Evolutionary conservation across 495 filamentous ascomycete genomes (phyloP).

Genomic region (Aspergillus coremiiformis): DNA sequence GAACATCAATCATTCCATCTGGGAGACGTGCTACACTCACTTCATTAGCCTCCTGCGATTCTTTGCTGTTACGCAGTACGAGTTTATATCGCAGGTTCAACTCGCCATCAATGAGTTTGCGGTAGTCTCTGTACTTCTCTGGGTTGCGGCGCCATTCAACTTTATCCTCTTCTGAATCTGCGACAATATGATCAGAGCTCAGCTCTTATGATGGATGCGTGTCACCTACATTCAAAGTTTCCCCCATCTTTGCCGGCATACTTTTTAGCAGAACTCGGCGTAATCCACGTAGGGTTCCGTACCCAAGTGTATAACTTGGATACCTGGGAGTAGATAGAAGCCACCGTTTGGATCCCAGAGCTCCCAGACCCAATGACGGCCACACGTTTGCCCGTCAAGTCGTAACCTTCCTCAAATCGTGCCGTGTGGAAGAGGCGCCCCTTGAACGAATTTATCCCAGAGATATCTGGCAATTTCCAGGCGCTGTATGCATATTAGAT

Average conservation of each 20-base stretch:
- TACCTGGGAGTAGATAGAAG: background rate
- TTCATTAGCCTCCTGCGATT: constrained; percentile 9
- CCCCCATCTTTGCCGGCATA: constrained; percentile 9
- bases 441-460: constrained; percentile 8
- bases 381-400: constrained; percentile 35
- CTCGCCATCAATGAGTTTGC: constrained; percentile 30
- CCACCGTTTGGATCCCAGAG: constrained; percentile 35
- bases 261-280: constrained; percentile 10
- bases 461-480: constrained; percentile 30
- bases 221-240: constrained; percentile 11
- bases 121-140: constrained; percentile 17
- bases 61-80: constrained; percentile 4
- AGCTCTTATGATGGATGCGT: background rate
- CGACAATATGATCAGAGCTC: background rate
- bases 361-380: constrained; percentile 42
- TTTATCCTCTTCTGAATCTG: constrained; percentile 9
- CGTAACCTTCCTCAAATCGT: constrained; percentile 16
- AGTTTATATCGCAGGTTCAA: constrained; percentile 23
- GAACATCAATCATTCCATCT: too few species aligned
- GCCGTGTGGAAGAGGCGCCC: constrained; percentile 22
- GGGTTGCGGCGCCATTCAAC: constrained; percentile 4
- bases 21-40: too few species aligned
- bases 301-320: constrained; percentile 7
- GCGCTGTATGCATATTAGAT: background rate
- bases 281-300: constrained; percentile 11